A percentile compares a stretch with the other conserved stretches of the same genome.
Conservation (phyloP, 768 basidiomycete genomes). For the Podaxis sp. region DNA sequence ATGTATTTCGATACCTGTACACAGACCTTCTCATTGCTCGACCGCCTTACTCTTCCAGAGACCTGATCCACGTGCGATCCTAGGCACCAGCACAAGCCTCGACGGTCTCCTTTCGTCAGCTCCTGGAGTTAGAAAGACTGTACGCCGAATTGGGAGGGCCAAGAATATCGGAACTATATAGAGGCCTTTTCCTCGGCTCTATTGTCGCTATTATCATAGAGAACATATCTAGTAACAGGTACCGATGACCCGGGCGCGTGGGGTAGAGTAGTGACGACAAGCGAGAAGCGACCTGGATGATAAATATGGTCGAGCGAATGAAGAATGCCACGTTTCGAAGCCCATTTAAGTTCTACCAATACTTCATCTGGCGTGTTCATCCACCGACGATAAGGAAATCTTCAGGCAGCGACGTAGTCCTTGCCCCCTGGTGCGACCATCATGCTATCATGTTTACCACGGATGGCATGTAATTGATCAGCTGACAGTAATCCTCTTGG, state of each 20-base stretch:
- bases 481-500: not conserved
- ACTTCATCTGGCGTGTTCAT: not conserved
- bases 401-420: too few relatives aligned
- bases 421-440: not conserved
- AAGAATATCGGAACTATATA: not conserved
- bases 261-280: not conserved
- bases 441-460: not conserved
- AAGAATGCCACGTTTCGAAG: not conserved
- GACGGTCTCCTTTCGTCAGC: too few relatives aligned
- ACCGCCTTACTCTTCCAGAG: not conserved
- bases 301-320: not conserved
- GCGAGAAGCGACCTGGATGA: not conserved
- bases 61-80: not conserved
- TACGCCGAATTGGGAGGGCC: too few relatives aligned
- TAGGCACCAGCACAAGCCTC: not conserved
- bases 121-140: not conserved
- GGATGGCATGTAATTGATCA: not conserved
- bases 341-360: not conserved
- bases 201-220: not conserved
- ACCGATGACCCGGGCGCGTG: not conserved
- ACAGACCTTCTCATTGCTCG: not conserved
- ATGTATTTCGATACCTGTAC: slow-evolving; percentile 3
- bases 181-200: not conserved
- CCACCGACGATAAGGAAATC: not conserved
- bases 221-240: not conserved